Evolutionary conservation across 257 asterid genomes (phyloP), one percentile per base, ranked within the genome.

Genomic region (Sherardia arvensis): DNA sequence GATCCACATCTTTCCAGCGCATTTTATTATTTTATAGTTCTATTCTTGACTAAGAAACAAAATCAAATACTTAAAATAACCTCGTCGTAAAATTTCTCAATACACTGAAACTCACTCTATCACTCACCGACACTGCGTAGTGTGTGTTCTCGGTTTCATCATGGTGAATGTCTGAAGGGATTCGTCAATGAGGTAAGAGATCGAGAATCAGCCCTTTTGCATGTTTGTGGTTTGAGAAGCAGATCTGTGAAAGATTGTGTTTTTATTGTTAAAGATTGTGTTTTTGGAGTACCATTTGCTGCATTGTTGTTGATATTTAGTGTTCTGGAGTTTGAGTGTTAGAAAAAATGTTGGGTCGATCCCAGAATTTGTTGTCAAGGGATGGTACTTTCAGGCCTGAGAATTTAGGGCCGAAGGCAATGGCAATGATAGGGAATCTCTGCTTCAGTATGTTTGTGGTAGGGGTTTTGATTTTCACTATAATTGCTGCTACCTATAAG

Each of bases 321-420:
- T 15, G 7, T 54, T 54, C 36, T 36, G 33, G 34, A 36, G 43
- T 28, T 54, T 23, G 57, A 53, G 10, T 7, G 57, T 55, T 64
- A 22, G 61, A 12, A 12, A 63, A 56, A 64, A 70, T 70, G 74
- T 21, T 63, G 62, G 66, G 69, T 49, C 53, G 73, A 40, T 54
- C 64, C 54, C 61, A 60, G 61, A 36, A 65, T 64, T 67, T 75
- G 68, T 67, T 81, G 3, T 81, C 78, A 0, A 74, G 94, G 66
- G 65, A 33, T 74, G 88, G 78, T 33, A 62, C 57, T 70, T 82
- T 79, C 23, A 82, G 86, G 79, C 78, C 95, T 4, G 97, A 92
- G 74, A 84, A 85, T 71, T 74, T 89, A 21, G 97, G 99, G 26
- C 90, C 78, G 47, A 80, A 85, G 75, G 99, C 91, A 10, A 27